Evolutionary conservation across 2,329 filamentous ascomycete genomes (phyloP).

Genomic region (Xylariaceae sp.): DNA sequence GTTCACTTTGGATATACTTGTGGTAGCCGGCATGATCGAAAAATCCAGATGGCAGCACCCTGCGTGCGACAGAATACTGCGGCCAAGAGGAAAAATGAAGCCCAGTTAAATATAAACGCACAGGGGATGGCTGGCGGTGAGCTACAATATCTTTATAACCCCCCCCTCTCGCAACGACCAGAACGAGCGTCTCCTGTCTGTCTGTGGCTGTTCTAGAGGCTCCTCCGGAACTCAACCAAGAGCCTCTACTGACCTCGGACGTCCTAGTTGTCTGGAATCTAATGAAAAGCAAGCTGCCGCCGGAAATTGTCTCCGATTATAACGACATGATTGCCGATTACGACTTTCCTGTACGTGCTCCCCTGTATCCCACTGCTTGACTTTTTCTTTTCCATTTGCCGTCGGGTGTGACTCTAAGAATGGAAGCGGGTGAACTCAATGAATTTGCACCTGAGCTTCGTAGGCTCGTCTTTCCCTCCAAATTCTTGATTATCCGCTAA

Average conservation of each 20-base stretch:
- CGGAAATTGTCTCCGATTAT: constrained; percentile 29
- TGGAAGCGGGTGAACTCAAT: too few species aligned
- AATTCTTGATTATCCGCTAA: not conserved
- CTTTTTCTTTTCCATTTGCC: not conserved
- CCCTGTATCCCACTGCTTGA: not conserved
- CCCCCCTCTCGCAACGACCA: too few species aligned
- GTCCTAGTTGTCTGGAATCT: constrained; percentile 31
- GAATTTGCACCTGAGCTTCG: too few species aligned
- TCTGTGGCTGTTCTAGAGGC: too few species aligned
- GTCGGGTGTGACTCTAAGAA: too few species aligned
- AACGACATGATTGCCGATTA: constrained; percentile 25
- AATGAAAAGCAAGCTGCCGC: constrained; percentile 29
- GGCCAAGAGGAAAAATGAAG: constrained; percentile 8
- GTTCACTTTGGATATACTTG: constrained; percentile 34
- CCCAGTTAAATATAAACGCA: constrained; percentile 17
- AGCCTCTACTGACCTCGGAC: not conserved
- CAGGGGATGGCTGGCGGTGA: constrained; percentile 31
- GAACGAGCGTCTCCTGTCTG: too few species aligned
- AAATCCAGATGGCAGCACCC: constrained; percentile 19
- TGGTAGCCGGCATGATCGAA: constrained; percentile 14
- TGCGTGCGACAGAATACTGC: constrained; percentile 4
- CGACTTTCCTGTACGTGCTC: constrained; percentile 22
- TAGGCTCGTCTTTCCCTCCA: not conserved
- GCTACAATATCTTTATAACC: too few species aligned
- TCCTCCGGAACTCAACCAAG: not conserved